Conservation (phyloP, 257 asterid species). For the Jacaranda mimosifolia region DNA sequence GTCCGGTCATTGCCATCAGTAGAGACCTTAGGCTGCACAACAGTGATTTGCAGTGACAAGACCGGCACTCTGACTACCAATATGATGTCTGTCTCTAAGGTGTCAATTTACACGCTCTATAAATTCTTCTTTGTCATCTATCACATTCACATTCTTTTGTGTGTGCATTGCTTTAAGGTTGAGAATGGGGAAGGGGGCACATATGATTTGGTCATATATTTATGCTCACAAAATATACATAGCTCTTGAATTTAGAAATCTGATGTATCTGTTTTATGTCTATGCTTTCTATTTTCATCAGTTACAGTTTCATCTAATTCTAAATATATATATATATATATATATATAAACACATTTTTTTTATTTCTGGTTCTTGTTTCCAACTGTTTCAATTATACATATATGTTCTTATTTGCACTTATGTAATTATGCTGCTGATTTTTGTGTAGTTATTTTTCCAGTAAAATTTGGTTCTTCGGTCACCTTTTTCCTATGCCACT, state of each 20-base stretch:
- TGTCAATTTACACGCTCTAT: constrained; percentile 35
- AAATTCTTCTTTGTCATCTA: constrained; percentile 21
- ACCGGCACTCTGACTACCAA: constrained; percentile 99
- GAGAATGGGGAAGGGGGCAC: not conserved
- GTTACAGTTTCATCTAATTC: constrained; percentile 27
- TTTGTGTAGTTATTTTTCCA: constrained; percentile 13
- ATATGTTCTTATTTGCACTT: no score
- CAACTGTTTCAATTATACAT: constrained; percentile 13
- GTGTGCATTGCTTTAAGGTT: constrained; percentile 22
- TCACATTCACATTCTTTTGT: constrained; percentile 23
- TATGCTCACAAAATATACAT: not conserved
- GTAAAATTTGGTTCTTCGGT: constrained; percentile 16
- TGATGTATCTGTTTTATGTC: not conserved
- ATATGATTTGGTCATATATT: constrained; percentile 18
- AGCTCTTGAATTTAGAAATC: constrained; percentile 3
- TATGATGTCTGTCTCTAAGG: constrained; percentile 99
- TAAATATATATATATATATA: no score
- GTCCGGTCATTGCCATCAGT: constrained; percentile 99
- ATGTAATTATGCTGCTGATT: constrained; percentile 1
- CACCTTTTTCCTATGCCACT: not conserved
- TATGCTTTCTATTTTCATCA: constrained; percentile 17
- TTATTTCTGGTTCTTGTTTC: constrained; percentile 10
- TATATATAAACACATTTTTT: no score
- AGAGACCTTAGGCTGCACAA: constrained; percentile 99
- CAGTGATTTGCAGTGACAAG: constrained; percentile 99